Evolutionary conservation across 805 yeast species (phyloP).

Genomic region (Starmerella riodocensis): DNA sequence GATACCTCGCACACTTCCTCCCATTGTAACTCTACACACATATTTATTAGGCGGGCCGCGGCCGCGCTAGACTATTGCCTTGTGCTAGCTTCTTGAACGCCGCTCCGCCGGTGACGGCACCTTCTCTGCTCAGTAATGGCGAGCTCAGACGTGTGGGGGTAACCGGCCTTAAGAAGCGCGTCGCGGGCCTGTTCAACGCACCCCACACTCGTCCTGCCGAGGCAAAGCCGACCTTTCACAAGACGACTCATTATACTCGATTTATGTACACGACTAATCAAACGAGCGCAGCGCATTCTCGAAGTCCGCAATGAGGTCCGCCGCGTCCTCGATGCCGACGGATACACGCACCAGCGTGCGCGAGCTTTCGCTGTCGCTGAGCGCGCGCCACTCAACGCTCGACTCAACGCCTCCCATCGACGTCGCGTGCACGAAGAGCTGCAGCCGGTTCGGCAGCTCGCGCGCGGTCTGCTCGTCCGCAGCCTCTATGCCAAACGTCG

Average conservation of each 20-base stretch:
- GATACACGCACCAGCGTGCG: slow-evolving; percentile 73
- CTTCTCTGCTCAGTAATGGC: too few relatives aligned
- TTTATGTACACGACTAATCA: not conserved
- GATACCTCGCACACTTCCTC: too few relatives aligned
- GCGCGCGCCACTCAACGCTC: slow-evolving; percentile 74
- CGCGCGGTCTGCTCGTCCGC: slow-evolving; percentile 65
- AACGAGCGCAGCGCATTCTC: slow-evolving; percentile 47
- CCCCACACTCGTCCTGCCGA: too few relatives aligned
- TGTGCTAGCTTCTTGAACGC: too few relatives aligned
- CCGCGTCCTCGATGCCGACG: slow-evolving; percentile 77
- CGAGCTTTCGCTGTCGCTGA: slow-evolving; percentile 63
- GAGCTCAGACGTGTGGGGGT: too few relatives aligned
- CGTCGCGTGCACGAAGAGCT: slow-evolving; percentile 74
- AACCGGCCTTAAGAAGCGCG: too few relatives aligned
- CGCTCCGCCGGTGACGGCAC: too few relatives aligned
- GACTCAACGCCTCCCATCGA: slow-evolving; percentile 86
- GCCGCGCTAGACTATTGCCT: too few relatives aligned
- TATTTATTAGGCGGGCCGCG: too few relatives aligned
- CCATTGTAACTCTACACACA: too few relatives aligned
- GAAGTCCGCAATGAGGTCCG: slow-evolving; percentile 60
- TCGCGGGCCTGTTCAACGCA: too few relatives aligned
- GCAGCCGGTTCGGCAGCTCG: slow-evolving; percentile 57
- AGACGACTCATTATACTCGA: not conserved
- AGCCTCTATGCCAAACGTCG: slow-evolving; percentile 80
- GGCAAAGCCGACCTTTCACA: not conserved